Evolutionary conservation across 1,139 yeast species (phyloP), one percentile per base, ranked within the genome.

Genomic region (Kurtzmaniella quercitrusa): DNA sequence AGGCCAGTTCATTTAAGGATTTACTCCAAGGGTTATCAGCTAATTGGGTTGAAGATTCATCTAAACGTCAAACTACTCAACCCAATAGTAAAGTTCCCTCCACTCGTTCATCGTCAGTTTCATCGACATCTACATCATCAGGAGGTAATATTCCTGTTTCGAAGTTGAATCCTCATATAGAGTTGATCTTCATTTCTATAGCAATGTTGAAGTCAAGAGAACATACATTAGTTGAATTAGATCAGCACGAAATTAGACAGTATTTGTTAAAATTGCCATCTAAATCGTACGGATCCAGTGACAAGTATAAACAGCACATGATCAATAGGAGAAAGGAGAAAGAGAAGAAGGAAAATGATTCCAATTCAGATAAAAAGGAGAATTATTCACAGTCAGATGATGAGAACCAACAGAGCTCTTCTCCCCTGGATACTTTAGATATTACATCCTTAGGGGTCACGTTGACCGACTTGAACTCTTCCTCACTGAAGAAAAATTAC

Each of bases 241-340:
- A 91, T 57, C 95, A 87, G 59, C 83, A 88, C 51, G 98, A 91
- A 65, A 87, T 89, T 36, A 73, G 91, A 41, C 95, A 90, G 58
- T 82, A 81, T 52, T 70, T 91, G 49, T 79, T 82, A 44, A 75
- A 85, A 46, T 70, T 68, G 45, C 73, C 81, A 39, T 62, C 75
- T 11, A 71, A 69, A 48, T 65, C 74, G 2, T 68, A 67, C 54
- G 52, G 58, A 37, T 62, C 62, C 42, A 36, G 25, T 25, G 59
- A 61, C 47, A 65, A 60, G 51, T 69, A 66, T 48, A 68, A 68
- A 45, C 66, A 66, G 46, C 63, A 43, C 37, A 19, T 43, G n/a
- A 19, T 41, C 12, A 43, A 61, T 46, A 59, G 60, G 46, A 59
- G 61, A 43, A 62, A 56, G 47, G 58, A 53, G 18, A 50, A 51